Base-by-base conservation (phyloP, 805 yeast species). In the Starmerella scarabaei region DNA sequence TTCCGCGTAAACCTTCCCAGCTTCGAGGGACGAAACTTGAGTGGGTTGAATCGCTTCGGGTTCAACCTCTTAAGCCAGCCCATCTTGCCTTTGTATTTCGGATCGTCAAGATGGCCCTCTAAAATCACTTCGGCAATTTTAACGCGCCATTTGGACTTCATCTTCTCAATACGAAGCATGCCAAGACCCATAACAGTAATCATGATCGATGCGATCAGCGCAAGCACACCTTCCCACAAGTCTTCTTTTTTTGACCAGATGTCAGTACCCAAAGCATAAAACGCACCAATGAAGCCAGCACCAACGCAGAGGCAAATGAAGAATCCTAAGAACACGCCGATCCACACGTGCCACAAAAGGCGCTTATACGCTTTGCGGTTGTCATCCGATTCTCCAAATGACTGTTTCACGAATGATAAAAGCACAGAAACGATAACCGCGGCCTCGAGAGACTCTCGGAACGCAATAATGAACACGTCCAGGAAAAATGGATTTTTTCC, bases 61-160 rank as follows among this genome's bases (percentile, higher is more conserved):
- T 46, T 41, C 19, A 41, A 24, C 14, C 42, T 37, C 35, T 33
- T 41, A 28, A 41, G 21, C 50, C 51, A 41, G 20, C 40, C 49
- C 11, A 36, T 17, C 36, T 33, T 38, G 15, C 49, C 51, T 20
- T 45, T 41, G 30, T 36, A 35, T 40, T 48, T 47, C 35, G 45
- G 46, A 32, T 45, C 44, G 30, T 46, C 48, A 19, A 46, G 47
- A 34, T 51, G 57, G 30, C 50, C 45, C 49, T 75, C 77, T 38
- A 84, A 64, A 44, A 86, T 65, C 8, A 95, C 88, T 56, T 66
- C 71, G 21, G 96, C 95, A 58, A 88, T 81, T 66, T 88, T 88
- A 51, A 85, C 70, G 68, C 95, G 76, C 98, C 98, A 88, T 66
- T 88, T 88, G 52, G 75, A 88, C 65, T 84, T 85, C 94, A 86